These are phyloP conservation scores for Cystobasidium slooffiae DNA, from an alignment of 1,284 basidiomycete genomes.

Conservation along the genomic window DNA sequence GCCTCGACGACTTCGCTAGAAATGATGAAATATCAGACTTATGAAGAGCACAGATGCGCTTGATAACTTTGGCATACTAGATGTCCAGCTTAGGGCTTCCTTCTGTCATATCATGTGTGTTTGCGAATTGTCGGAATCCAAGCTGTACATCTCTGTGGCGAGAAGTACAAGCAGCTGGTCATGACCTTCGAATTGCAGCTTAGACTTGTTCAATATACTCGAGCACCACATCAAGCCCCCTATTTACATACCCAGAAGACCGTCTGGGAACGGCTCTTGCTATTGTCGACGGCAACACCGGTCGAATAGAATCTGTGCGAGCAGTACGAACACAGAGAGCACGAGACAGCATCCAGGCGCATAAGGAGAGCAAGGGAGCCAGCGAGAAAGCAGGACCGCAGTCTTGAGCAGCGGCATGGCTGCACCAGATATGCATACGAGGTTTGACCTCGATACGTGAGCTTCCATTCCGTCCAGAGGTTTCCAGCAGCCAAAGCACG, in stretches of 20 bases:
- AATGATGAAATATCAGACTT: not conserved
- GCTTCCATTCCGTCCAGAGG: not conserved
- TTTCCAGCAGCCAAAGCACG: not conserved
- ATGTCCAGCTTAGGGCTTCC: constrained; percentile 10
- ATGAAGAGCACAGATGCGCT: not conserved
- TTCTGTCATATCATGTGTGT: constrained; percentile 9
- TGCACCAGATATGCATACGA: constrained; percentile 22
- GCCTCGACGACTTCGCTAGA: not conserved
- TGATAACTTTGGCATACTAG: constrained; percentile 2
- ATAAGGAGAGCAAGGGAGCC: not conserved
- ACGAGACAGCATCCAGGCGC: not conserved
- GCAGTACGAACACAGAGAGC: no score
- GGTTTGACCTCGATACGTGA: constrained; percentile 44
- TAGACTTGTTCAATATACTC: no score
- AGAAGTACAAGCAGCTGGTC: not conserved
- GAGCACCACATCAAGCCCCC: no score
- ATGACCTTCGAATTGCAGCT: not conserved
- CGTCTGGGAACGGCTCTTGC: no score
- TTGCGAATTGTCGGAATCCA: not conserved
- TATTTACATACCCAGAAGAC: no score
- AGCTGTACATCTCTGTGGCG: constrained; percentile 2
- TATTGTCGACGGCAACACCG: no score
- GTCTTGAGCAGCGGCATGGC: constrained; percentile 14
- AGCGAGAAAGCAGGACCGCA: not conserved
- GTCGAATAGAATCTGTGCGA: no score